A percentile compares a stretch with the other conserved stretches of the same genome.
phyloP scores from a whole-genome alignment of 2,329 filamentous ascomycete species.

The Trichoderma hamatum region DNA sequence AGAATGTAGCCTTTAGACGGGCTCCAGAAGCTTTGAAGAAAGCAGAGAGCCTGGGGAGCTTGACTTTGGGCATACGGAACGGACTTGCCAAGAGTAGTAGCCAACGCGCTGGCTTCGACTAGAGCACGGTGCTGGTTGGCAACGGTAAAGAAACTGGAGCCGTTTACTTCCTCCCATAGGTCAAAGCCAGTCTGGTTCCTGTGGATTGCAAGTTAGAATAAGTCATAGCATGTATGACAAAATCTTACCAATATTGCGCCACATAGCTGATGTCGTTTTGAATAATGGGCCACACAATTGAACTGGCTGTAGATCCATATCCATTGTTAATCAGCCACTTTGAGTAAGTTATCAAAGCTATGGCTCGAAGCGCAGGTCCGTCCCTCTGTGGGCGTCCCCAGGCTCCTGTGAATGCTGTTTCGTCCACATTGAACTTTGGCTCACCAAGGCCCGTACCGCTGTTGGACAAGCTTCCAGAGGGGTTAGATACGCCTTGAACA shows the following conservation, averaged over 20 bases:
- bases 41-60: conserved; percentile 72
- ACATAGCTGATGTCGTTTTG: conserved; percentile 77
- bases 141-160: conserved; percentile 78
- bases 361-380: conserved; percentile 77
- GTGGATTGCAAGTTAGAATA: not conserved
- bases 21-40: conserved; percentile 75
- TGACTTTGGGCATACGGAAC: conserved; percentile 64
- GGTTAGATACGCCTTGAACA: conserved; percentile 69
- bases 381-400: conserved; percentile 82
- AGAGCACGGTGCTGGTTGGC: conserved; percentile 70
- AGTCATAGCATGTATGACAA: not conserved
- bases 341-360: conserved; percentile 70
- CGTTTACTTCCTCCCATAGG: conserved; percentile 80
- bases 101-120: conserved; percentile 68
- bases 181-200: conserved; percentile 68
- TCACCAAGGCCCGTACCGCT: conserved; percentile 65
- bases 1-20: conserved; percentile 60
- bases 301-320: conserved; percentile 57
- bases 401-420: conserved; percentile 62
- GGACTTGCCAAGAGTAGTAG: conserved; percentile 60
- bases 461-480: conserved; percentile 59
- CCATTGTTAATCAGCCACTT: conserved; percentile 72
- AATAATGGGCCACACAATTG: conserved; percentile 71
- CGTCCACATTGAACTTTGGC: conserved; percentile 71
- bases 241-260: conserved; percentile 66